Conservation (phyloP, 129 eudicot species). For the Helianthus annuus region HanXRQr2.0-SUNRISE NC_035439.2:147387465-147387964, state of each 20-base stretch:
- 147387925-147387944: slow-evolving; percentile 56
- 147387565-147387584: too few species aligned
- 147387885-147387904: slow-evolving; percentile 36
- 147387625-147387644: too few species aligned
- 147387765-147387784: neutral
- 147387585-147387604: too few species aligned
- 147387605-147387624: too few species aligned
- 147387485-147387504: too few species aligned
- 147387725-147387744: neutral
- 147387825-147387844: slow-evolving; percentile 54
- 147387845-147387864: slow-evolving; percentile 39
- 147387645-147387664: neutral
- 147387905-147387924: slow-evolving; percentile 57
- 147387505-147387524: too few species aligned
- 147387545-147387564: too few species aligned
- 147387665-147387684: neutral
- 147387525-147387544: too few species aligned
- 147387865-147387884: slow-evolving; percentile 31
- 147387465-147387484: too few species aligned
- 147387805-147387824: slow-evolving; percentile 36
- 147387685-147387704: too few species aligned
- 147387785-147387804: neutral
- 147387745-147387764: neutral
- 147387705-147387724: neutral
- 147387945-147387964: slow-evolving; percentile 59